Base-by-base conservation (phyloP, 225 moss, liverwort and hornwort species). In the Polytrichum commune region DNA sequence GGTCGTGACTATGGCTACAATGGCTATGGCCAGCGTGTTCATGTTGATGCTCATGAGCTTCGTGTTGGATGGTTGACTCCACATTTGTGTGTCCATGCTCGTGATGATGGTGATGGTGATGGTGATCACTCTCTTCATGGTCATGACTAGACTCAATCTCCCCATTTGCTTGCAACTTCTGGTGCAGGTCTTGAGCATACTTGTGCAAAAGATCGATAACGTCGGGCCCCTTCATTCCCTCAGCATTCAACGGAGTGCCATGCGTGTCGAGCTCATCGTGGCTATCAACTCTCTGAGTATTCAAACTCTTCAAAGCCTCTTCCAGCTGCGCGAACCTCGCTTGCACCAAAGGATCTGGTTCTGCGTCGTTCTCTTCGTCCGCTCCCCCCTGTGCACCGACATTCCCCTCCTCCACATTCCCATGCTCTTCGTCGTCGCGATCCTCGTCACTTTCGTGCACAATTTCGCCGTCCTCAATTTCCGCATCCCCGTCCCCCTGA, bases 141-240 rank as follows among this genome's bases (percentile, higher is more conserved):
- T 65, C 66, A 27, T 22, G 26, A 27, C 23, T 63, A 66, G 78
- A 65, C 26, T 53, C 77, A 32, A 65, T 32, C 8, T 2, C 69
- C 7, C 82, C 77, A 22, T 74, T 16, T 27, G 72, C 53, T 62
- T 80, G 19, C 55, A 88, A 27, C 69, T 80, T 84, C 9, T 66
- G 28, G 82, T 88, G 82, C 74, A 84, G 75, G 73, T 84, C 75
- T 19, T 75, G 66, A 46, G 88, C 84, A 20, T 88, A 84, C 79
- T 84, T 88, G 9, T 88, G 82, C 75, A 88, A 77, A 65, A 88
- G 82, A 54, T 53, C 60, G 8, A 88, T 77, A 25, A 84, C 84
- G 54, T 88, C 84, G 5, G 70, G 69, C 25, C 75, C 75, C 19
- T 77, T 71, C 28, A 75, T 79, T 55, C 80, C 82, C 1, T 53